Base-by-base conservation (phyloP, 179 eudicot genomes). In the Beta corolliflora region DNA sequence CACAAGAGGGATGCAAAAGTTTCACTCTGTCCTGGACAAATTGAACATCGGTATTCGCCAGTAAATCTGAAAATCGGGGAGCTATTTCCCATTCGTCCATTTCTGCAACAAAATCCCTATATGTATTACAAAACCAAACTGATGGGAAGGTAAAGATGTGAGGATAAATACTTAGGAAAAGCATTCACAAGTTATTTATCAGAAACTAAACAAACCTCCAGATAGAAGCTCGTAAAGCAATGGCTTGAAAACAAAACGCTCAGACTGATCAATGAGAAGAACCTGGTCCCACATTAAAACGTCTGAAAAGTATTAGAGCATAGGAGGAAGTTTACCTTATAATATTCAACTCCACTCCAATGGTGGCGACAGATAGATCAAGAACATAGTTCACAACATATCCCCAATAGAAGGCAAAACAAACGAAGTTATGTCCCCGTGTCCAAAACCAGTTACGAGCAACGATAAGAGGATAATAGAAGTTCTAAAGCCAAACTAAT, bases 81-180 rank as follows among this genome's bases (percentile, higher is more conserved):
- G 99, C 98, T 84, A 97, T 89, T 84, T 97, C 99, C 99, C 99
- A 97, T 70, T 86, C 84, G 86, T 97, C 98, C 68, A 97, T 98
- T 90, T 97, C 99, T 94, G 97, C 89, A 91, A 65, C 21, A 31
- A 55, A 64, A 75, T 64, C 36, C 50, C 58, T 48, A 63, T 16
- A 25, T 68, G 18, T 64, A 63, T 76, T 59, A 79, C 54, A 16
- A 82, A 79, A 46, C 68, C 60, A 73, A 70, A 56, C 65, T 31
- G 5, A 70, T 19, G 15, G 52, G 44, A 74, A 69, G 53, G 55
- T 53, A 65, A 76, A 18, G 46, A 14, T 29, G 36, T 19, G 25
- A 29, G 10, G 75, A 77, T 73, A 68, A 77, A 31, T 60, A 52
- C 53, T 36, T 3, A 44, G 18, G 19, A 65, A 61, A 44, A 67